These are phyloP conservation scores for Fusarium sp. DNA, from an alignment of 2,329 filamentous ascomycete genomes.

Conservation along the genomic window DNA sequence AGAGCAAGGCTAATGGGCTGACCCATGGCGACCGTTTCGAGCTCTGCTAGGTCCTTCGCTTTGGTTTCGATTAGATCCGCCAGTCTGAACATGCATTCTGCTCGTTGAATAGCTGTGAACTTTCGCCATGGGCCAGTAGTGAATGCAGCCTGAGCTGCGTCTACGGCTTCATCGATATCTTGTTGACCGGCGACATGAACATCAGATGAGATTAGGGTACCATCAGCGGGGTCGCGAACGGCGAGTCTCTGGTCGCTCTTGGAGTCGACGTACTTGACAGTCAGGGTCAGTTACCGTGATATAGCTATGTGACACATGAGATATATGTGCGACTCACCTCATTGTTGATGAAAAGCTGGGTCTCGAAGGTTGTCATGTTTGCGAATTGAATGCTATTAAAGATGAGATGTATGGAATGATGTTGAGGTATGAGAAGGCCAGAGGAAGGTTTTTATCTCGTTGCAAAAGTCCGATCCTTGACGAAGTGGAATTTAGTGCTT, in stretches of 20 bases:
- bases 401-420: no score
- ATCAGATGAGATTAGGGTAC: not conserved
- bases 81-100: not conserved
- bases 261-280: not conserved
- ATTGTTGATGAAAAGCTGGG: conserved; percentile 12
- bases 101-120: not conserved
- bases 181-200: conserved; percentile 4
- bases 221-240: not conserved
- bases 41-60: conserved; percentile 1
- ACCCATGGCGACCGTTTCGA: conserved; percentile 5
- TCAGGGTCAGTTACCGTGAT: no score
- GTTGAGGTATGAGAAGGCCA: no score
- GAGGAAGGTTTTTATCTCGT: no score
- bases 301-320: no score
- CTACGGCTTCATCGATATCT: conserved; percentile 3
- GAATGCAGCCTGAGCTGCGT: conserved; percentile 1
- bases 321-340: not conserved
- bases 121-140: not conserved
- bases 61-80: conserved; percentile 3
- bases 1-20: conserved; percentile 4
- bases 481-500: no score
- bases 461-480: no score
- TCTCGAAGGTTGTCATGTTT: no score
- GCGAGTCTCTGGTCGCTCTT: conserved; percentile 5
- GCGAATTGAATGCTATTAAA: no score